These are phyloP conservation scores for Exophiala dermatitidis DNA, from an alignment of 2,329 filamentous ascomycete genomes.

Conservation along the genomic window DNA sequence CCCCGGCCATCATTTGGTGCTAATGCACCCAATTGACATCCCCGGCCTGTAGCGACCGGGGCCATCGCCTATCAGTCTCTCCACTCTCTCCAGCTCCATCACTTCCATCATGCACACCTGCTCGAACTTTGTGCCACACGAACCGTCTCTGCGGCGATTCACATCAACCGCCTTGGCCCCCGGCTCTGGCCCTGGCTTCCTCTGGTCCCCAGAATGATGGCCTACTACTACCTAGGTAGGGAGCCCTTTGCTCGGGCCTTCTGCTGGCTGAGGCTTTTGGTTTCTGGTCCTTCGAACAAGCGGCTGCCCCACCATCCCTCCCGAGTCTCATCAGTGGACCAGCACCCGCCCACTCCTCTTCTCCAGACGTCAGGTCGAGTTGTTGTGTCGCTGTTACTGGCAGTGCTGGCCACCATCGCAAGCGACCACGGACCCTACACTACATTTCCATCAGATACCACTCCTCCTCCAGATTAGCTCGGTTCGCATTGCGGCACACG, in stretches of 20 bases:
- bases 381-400: not conserved
- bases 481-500: not conserved
- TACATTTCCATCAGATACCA: not conserved
- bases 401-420: not conserved
- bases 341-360: not conserved
- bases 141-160: not conserved
- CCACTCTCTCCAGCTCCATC: not conserved
- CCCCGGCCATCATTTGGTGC: not conserved
- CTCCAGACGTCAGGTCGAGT: conserved; percentile 2
- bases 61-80: not conserved
- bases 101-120: not conserved
- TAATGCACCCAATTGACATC: not conserved
- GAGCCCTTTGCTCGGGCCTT: conserved; percentile 9
- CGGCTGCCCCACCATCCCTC: conserved; percentile 15
- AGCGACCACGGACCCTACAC: not conserved
- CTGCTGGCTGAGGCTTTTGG: conserved; percentile 4
- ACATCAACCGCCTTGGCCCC: not conserved
- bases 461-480: not conserved
- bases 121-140: not conserved
- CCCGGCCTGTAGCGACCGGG: not conserved
- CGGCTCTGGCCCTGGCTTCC: conserved; percentile 4
- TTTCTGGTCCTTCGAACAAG: conserved; percentile 4
- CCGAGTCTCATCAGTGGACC: conserved; percentile 5
- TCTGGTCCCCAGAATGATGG: conserved; percentile 4
- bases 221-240: not conserved